Evolutionary conservation across 1,284 basidiomycete genomes (phyloP).

Genomic region (Microbotryum intermedium): DNA sequence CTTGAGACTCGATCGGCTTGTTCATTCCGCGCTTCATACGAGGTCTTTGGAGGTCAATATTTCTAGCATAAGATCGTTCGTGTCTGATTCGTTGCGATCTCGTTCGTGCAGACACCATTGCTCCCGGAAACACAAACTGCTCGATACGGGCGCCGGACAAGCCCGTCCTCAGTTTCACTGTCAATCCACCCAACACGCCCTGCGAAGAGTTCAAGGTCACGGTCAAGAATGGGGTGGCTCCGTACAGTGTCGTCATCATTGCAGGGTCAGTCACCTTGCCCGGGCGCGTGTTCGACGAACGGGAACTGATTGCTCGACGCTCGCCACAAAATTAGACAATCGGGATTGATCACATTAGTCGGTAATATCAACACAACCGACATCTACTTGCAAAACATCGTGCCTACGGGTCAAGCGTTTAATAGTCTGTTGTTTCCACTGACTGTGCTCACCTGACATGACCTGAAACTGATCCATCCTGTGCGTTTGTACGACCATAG

Average conservation of each 20-base stretch:
- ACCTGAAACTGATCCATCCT: not conserved
- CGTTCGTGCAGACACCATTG: slow-evolving; percentile 8
- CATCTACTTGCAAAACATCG: slow-evolving; percentile 12
- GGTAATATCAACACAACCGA: no score
- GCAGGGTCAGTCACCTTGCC: not conserved
- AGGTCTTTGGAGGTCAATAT: no score
- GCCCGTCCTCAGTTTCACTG: not conserved
- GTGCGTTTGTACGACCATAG: not conserved
- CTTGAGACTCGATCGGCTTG: no score
- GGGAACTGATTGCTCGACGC: no score
- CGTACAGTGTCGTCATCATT: slow-evolving; percentile 15
- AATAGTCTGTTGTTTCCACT: slow-evolving; percentile 1
- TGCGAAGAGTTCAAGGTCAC: slow-evolving; percentile 17
- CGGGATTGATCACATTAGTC: no score
- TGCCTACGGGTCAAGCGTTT: slow-evolving; percentile 11
- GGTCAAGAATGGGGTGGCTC: slow-evolving; percentile 6
- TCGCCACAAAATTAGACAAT: no score
- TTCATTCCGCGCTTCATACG: no score
- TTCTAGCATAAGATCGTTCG: no score
- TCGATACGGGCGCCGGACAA: not conserved
- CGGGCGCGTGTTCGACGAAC: no score
- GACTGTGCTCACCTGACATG: no score
- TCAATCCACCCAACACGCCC: slow-evolving; percentile 3
- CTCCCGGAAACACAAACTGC: slow-evolving; percentile 7
- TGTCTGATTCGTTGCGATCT: no score